These are phyloP conservation scores for Aspergillus brasiliensis DNA, from an alignment of 2,329 filamentous ascomycete species.

Conservation along the genomic window DNA sequence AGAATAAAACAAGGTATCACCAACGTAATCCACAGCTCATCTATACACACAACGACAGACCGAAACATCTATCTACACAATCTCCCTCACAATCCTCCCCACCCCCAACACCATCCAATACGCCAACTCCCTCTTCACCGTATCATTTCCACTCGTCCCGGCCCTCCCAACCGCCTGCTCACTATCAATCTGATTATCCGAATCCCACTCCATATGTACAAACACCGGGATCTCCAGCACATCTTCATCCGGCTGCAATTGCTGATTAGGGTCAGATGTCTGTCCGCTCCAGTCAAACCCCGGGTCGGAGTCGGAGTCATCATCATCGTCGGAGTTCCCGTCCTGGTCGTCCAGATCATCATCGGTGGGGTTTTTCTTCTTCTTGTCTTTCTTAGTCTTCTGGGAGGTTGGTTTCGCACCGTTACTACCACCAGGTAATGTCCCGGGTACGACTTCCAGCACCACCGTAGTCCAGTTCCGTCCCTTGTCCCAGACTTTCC, in stretches of 20 bases:
- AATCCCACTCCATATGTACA: conserved; percentile 87
- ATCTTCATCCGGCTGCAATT: conserved; percentile 57
- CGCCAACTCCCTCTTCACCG: conserved; percentile 82
- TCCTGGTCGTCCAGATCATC: conserved; percentile 38
- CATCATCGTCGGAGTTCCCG: conserved; percentile 27
- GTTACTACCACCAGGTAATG: conserved; percentile 38
- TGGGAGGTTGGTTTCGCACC: conserved; percentile 1
- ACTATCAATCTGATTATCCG: conserved; percentile 54
- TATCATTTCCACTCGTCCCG: conserved; percentile 59
- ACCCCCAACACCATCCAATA: conserved; percentile 95
- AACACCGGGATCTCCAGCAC: conserved; percentile 90
- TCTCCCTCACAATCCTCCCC: conserved; percentile 66
- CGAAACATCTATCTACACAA: conserved; percentile 11
- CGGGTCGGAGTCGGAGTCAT: conserved; percentile 24
- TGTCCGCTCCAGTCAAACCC: conserved; percentile 32
- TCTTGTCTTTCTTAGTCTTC: conserved; percentile 25
- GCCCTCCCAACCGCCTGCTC: conserved; percentile 37
- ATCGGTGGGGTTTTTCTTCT: conserved; percentile 31
- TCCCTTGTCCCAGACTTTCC: conserved; percentile 94
- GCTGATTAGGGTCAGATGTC: conserved; percentile 12
- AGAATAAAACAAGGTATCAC: conserved; percentile 1
- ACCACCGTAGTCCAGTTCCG: conserved; percentile 95
- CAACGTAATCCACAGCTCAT: background rate
- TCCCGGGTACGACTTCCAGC: conserved; percentile 77
- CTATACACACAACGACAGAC: conserved; percentile 9